Percentiles rank a stretch among this genome's conserved stretches.
Evolutionary conservation across 1,139 yeast genomes (phyloP).

Genomic region (Pichia cactophila): DNA sequence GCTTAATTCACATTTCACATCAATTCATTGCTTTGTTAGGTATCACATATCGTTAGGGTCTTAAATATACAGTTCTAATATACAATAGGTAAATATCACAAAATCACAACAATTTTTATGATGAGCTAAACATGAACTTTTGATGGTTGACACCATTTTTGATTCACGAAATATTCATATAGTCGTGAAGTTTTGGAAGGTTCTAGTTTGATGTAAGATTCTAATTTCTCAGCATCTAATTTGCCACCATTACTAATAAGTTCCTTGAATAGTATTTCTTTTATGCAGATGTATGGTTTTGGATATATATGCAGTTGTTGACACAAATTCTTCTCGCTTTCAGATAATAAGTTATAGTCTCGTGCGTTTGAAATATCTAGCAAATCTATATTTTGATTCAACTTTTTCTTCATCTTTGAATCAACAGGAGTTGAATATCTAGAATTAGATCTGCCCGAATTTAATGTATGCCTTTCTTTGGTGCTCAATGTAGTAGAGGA

Average conservation of each 20-base stretch:
- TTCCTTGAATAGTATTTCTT: constrained; percentile 86
- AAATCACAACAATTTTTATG: background rate
- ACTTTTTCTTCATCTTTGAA: constrained; percentile 14
- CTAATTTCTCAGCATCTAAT: constrained; percentile 73
- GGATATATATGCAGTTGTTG: constrained; percentile 79
- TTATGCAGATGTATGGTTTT: constrained; percentile 87
- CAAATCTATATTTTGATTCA: constrained; percentile 27
- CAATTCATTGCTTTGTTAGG: no score
- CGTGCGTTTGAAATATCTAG: constrained; percentile 76
- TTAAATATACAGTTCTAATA: constrained; percentile 1
- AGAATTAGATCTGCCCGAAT: constrained; percentile 25
- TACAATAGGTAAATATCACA: background rate
- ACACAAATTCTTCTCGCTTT: constrained; percentile 82
- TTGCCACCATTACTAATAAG: constrained; percentile 78
- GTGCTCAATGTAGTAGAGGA: constrained; percentile 13
- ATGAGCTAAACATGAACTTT: background rate
- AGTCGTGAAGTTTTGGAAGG: constrained; percentile 79
- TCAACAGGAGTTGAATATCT: constrained; percentile 24
- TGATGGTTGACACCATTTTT: constrained; percentile 60
- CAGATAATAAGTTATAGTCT: constrained; percentile 73
- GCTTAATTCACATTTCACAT: no score
- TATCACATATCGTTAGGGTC: background rate
- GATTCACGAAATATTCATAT: constrained; percentile 85
- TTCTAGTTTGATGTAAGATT: constrained; percentile 78
- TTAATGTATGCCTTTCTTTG: constrained; percentile 25